phyloP scores from a whole-genome alignment of 192 early-diverging fungal species.

The Linnemannia elongata region DNA sequence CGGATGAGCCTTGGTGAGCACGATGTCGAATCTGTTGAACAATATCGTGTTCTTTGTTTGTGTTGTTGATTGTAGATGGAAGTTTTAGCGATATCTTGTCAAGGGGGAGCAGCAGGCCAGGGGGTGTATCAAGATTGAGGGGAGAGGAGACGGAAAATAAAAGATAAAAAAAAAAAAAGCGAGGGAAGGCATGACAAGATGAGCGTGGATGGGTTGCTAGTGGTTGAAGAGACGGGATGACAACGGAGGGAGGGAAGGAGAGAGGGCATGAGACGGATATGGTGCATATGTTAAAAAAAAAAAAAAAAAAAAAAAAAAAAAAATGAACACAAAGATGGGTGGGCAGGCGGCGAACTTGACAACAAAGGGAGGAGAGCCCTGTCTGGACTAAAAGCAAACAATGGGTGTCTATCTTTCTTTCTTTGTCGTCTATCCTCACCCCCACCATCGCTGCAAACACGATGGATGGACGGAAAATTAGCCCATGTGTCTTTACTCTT shows the following conservation, averaged over 20 bases:
- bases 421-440: background rate
- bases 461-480: background rate
- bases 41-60: background rate
- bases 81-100: background rate
- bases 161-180: background rate
- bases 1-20: background rate
- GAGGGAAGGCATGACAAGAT: background rate
- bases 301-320: too few species aligned
- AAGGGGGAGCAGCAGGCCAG: background rate
- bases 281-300: background rate
- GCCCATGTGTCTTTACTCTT: background rate
- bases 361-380: background rate
- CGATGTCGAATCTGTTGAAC: background rate
- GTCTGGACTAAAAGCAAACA: background rate
- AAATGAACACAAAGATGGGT: background rate
- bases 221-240: background rate
- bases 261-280: too few species aligned
- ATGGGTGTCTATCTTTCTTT: background rate
- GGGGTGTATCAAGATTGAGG: background rate
- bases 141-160: slow-evolving; percentile 3
- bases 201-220: background rate
- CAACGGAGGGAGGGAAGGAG: background rate
- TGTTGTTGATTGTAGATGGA: background rate
- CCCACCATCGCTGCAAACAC: background rate
- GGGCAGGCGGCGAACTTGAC: background rate